Conservation (phyloP, 2,329 filamentous ascomycete genomes). For the Thielaviopsis populi region DNA sequence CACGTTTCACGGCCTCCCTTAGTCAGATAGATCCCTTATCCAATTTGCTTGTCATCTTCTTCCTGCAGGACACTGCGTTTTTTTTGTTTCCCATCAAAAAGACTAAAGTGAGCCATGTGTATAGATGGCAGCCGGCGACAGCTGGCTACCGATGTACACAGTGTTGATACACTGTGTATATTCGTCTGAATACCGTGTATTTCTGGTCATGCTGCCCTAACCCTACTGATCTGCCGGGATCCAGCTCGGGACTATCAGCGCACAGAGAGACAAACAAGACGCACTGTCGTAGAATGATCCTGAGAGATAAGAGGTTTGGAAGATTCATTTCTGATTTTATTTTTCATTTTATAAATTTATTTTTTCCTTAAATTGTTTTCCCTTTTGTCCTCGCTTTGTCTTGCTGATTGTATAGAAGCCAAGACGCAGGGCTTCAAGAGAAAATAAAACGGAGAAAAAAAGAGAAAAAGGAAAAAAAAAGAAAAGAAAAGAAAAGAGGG, state of each 20-base stretch:
- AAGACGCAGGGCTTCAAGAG: neutral
- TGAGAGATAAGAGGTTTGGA: neutral
- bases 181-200: neutral
- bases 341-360: too few relatives aligned
- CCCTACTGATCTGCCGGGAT: neutral
- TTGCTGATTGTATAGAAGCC: neutral
- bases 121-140: neutral
- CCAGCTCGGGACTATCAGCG: neutral
- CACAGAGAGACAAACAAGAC: neutral
- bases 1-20: too few relatives aligned
- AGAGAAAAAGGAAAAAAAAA: neutral
- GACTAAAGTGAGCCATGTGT: neutral
- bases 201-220: neutral
- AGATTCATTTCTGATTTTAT: neutral
- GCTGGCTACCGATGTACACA: neutral
- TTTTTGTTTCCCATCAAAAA: too few relatives aligned
- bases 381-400: neutral
- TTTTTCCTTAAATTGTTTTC: too few relatives aligned
- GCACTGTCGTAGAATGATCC: neutral
- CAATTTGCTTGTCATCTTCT: too few relatives aligned
- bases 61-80: too few relatives aligned
- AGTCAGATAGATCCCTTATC: too few relatives aligned
- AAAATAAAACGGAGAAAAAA: neutral
- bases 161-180: neutral
- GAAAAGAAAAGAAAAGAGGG: neutral